These are phyloP conservation scores for Colletotrichum sp. DNA, from an alignment of 2,329 filamentous ascomycete genomes.

Conservation along the genomic window DNA sequence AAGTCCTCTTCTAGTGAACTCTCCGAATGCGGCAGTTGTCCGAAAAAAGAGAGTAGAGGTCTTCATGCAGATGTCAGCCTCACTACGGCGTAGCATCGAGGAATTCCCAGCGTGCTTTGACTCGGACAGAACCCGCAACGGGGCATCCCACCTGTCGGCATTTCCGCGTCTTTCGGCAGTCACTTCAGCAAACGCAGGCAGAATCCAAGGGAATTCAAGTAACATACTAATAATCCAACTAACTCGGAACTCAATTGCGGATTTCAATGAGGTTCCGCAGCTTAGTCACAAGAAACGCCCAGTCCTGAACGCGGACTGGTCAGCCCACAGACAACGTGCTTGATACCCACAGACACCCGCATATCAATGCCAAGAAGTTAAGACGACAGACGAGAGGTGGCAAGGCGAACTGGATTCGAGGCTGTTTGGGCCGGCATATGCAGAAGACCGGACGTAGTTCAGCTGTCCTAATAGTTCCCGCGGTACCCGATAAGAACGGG, in stretches of 20 bases:
- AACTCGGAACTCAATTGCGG: background rate
- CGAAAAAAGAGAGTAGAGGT: background rate
- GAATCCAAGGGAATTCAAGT: background rate
- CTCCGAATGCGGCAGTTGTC: background rate
- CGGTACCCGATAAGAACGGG: background rate
- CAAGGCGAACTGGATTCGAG: background rate
- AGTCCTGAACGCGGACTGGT: background rate
- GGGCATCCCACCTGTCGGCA: background rate
- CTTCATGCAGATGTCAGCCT: background rate
- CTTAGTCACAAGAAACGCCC: background rate
- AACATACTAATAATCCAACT: background rate
- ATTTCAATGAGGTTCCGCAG: background rate
- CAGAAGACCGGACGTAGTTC: background rate
- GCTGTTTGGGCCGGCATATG: background rate
- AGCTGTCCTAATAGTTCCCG: background rate
- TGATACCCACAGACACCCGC: background rate
- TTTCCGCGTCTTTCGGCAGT: background rate
- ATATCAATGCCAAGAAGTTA: background rate
- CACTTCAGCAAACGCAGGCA: background rate
- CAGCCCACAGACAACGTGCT: background rate
- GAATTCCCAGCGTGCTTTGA: background rate
- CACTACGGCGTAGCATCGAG: background rate
- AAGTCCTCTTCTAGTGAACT: background rate
- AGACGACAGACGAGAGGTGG: background rate
- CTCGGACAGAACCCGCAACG: background rate